Conservation (phyloP, 805 yeast genomes). For the Starmerella tilneyi region DNA sequence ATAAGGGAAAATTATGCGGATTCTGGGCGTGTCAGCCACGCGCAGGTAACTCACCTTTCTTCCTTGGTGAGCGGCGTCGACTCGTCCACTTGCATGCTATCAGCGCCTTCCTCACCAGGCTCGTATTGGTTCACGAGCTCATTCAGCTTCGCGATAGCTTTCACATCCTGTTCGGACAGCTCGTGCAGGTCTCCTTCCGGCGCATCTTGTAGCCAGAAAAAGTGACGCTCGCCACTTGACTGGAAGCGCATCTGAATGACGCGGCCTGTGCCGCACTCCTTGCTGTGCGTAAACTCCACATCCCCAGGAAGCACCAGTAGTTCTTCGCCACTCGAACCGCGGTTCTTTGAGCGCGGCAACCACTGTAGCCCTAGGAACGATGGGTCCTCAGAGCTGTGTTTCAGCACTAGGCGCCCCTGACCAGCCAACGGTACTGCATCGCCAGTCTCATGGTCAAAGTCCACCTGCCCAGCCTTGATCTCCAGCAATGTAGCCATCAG, state of each 20-base stretch:
- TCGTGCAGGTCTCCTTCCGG: slow-evolving; percentile 50
- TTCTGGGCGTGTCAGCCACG: not conserved
- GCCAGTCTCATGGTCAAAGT: slow-evolving; percentile 47
- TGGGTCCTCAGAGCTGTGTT: slow-evolving; percentile 58
- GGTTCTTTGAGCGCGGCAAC: slow-evolving; percentile 48
- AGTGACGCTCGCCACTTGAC: slow-evolving; percentile 47
- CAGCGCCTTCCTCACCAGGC: slow-evolving; percentile 22
- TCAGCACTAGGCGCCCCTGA: slow-evolving; percentile 55
- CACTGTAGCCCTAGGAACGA: slow-evolving; percentile 61
- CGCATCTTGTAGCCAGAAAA: slow-evolving; percentile 67
- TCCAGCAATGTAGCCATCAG: slow-evolving; percentile 21
- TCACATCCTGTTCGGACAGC: slow-evolving; percentile 50
- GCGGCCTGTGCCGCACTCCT: slow-evolving; percentile 65
- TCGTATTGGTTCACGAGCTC: slow-evolving; percentile 31
- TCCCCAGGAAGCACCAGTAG: slow-evolving; percentile 76
- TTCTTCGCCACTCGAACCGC: slow-evolving; percentile 32
- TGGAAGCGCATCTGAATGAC: slow-evolving; percentile 58
- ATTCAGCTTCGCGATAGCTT: slow-evolving; percentile 40
- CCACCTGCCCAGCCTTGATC: slow-evolving; percentile 76
- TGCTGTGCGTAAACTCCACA: slow-evolving; percentile 61
- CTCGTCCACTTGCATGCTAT: slow-evolving; percentile 19
- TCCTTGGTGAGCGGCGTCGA: slow-evolving; percentile 1
- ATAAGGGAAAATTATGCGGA: not conserved
- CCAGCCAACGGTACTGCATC: slow-evolving; percentile 59
- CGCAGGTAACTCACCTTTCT: slow-evolving; percentile 5